These are phyloP conservation scores for Cercophora sp. DNA, from an alignment of 495 filamentous ascomycete genomes.

Conservation along the genomic window DNA sequence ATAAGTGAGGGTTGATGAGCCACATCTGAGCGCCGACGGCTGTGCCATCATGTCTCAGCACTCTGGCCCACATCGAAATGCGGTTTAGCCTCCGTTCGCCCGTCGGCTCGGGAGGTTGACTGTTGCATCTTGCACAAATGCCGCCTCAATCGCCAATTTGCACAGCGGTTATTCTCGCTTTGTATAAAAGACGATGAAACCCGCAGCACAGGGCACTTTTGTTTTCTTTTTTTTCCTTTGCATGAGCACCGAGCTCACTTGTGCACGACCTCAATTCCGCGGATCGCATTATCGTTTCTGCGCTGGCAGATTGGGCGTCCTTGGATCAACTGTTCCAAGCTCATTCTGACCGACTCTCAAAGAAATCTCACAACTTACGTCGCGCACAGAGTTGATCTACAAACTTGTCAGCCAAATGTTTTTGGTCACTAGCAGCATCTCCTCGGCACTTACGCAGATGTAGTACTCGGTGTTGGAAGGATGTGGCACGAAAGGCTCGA, in stretches of 20 bases:
- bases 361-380: conserved; percentile 28
- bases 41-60: conserved; percentile 10
- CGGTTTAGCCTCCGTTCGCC: conserved; percentile 57
- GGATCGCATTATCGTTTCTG: neutral
- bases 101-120: conserved; percentile 32
- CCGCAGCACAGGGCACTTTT: neutral
- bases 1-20: neutral
- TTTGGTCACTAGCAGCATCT: conserved; percentile 62
- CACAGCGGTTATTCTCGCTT: conserved; percentile 7
- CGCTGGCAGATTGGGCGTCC: conserved; percentile 18
- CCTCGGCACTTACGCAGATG: conserved; percentile 60
- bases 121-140: conserved; percentile 14
- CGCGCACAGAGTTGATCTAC: conserved; percentile 36
- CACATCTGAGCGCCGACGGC: neutral
- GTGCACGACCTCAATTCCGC: neutral
- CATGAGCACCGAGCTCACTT: neutral
- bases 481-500: conserved; percentile 98
- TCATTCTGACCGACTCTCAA: neutral
- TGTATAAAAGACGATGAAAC: conserved; percentile 7
- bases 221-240: conserved; percentile 11
- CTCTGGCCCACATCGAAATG: conserved; percentile 27
- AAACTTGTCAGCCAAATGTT: conserved; percentile 23
- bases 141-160: conserved; percentile 5
- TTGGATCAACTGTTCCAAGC: neutral
- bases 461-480: conserved; percentile 93